Percentiles rank a stretch among this genome's conserved stretches.
phyloP scores from a whole-genome alignment of 1,139 yeast species.

The Yarrowia galli region DNA sequence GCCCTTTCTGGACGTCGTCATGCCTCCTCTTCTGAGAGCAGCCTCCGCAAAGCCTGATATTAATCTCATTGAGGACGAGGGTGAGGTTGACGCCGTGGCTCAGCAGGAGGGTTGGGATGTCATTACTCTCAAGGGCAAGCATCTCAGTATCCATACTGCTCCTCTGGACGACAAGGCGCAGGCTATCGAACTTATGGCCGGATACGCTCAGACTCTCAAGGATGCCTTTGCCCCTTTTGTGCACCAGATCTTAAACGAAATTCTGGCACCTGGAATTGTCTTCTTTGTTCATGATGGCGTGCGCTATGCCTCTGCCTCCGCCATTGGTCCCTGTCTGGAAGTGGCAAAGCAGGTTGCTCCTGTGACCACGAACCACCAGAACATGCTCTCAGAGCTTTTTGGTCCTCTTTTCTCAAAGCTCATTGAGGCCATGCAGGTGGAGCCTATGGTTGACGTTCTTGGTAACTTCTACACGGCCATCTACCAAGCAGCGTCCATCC shows the following conservation, averaged over 20 bases:
- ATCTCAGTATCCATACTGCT: constrained; percentile 93
- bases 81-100: constrained; percentile 80
- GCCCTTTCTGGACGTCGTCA: constrained; percentile 86
- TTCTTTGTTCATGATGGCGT: constrained; percentile 95
- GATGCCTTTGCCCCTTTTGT: constrained; percentile 86
- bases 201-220: constrained; percentile 87
- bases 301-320: constrained; percentile 84
- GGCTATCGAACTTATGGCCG: constrained; percentile 86
- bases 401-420: constrained; percentile 71
- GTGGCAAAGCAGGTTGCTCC: constrained; percentile 66
- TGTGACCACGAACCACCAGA: constrained; percentile 45
- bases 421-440: constrained; percentile 70
- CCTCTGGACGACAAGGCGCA: constrained; percentile 89
- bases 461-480: constrained; percentile 79
- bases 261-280: constrained; percentile 86
- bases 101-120: constrained; percentile 96
- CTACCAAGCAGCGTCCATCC: constrained; percentile 68
- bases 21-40: constrained; percentile 83
- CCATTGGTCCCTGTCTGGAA: constrained; percentile 77
- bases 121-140: constrained; percentile 87
- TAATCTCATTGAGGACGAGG: constrained; percentile 83
- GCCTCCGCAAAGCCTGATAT: constrained; percentile 93
- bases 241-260: constrained; percentile 74
- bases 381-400: constrained; percentile 70
- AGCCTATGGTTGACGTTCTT: constrained; percentile 84